Conservation (phyloP, 129 eudicot species). For the Daucus carota region DH1_v3.0 NC_030384.2:37820001-37820500, state of each 20-base stretch:
- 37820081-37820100: constrained; percentile 40
- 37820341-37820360: constrained; percentile 42
- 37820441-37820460: constrained; percentile 29
- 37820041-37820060: constrained; percentile 34
- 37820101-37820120: constrained; percentile 19
- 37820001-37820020: constrained; percentile 43
- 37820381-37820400: constrained; percentile 32
- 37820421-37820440: constrained; percentile 56
- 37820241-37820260: constrained; percentile 76
- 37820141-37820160: constrained; percentile 28
- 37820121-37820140: constrained; percentile 24
- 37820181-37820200: constrained; percentile 41
- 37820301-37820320: constrained; percentile 76
- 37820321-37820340: constrained; percentile 72
- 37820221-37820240: constrained; percentile 47
- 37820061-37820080: constrained; percentile 49
- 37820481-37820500: constrained; percentile 28
- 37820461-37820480: constrained; percentile 31
- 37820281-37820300: constrained; percentile 68
- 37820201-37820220: constrained; percentile 36
- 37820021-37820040: constrained; percentile 43
- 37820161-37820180: constrained; percentile 52
- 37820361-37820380: constrained; percentile 34
- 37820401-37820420: constrained; percentile 57
- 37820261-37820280: constrained; percentile 79